phyloP scores from a whole-genome alignment of 1,139 yeast genomes.

The Taphrina flavorubra region DNA sequence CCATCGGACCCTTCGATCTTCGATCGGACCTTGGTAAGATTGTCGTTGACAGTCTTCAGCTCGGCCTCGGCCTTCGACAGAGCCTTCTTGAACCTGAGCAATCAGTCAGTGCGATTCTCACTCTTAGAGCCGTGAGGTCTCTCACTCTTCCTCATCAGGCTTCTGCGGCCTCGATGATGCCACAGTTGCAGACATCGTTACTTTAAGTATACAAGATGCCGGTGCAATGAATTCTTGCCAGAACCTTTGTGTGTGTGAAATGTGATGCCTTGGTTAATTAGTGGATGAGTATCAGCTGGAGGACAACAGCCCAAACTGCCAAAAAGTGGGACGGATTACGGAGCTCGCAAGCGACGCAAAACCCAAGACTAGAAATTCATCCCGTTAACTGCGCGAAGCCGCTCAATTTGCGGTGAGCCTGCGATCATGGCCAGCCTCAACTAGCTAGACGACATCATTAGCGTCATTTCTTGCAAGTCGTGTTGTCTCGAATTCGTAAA shows the following conservation, averaged over 20 bases:
- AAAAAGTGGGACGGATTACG: neutral
- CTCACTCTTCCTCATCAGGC: conserved; percentile 33
- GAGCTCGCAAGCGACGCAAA: conserved; percentile 2
- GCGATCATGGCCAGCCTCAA: too few species aligned
- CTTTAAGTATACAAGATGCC: conserved; percentile 5
- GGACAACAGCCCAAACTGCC: neutral
- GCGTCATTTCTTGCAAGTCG: too few species aligned
- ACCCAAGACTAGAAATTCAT: neutral
- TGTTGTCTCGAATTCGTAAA: too few species aligned
- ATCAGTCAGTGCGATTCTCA: neutral
- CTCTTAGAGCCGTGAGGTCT: too few species aligned
- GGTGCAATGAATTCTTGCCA: neutral
- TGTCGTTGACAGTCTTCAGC: conserved; percentile 33
- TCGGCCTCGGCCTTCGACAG: conserved; percentile 37
- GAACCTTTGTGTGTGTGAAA: neutral
- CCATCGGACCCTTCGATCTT: conserved; percentile 39
- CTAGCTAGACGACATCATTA: too few species aligned
- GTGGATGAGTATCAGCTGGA: neutral
- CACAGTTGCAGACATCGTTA: conserved; percentile 16
- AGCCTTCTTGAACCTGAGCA: conserved; percentile 21
- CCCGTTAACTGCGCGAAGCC: neutral
- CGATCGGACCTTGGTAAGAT: conserved; percentile 53
- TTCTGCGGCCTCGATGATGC: conserved; percentile 25
- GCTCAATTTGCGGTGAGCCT: neutral
- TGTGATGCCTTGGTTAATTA: neutral